Conservation (phyloP, 1,284 basidiomycete species). For the Rhodotorula sp. region DNA sequence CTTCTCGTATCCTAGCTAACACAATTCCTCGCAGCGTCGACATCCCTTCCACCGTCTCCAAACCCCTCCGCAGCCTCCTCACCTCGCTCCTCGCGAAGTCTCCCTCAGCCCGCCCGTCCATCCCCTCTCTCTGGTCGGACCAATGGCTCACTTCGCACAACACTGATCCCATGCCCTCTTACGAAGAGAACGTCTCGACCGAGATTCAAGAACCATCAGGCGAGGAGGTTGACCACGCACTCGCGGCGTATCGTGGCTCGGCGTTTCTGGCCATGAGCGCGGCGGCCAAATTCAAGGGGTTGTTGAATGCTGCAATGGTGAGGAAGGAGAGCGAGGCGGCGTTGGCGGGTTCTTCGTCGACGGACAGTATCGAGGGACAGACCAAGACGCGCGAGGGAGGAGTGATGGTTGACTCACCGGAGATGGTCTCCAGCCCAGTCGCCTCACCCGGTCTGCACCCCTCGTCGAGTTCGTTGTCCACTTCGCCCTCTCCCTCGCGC, state of each 20-base stretch:
- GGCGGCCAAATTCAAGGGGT: conserved; percentile 33
- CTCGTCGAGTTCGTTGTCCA: not conserved
- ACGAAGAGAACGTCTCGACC: conserved; percentile 50
- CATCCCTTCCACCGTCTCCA: conserved; percentile 18
- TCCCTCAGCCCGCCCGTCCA: conserved; percentile 47
- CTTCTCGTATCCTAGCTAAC: not conserved
- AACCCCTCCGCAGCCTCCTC: conserved; percentile 46
- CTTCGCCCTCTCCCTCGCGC: not conserved
- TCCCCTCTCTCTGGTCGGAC: conserved; percentile 50
- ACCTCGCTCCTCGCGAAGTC: conserved; percentile 50
- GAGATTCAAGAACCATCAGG: conserved; percentile 51
- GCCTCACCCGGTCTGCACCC: conserved; percentile 3
- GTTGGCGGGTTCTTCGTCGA: not conserved
- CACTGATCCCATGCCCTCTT: conserved; percentile 48
- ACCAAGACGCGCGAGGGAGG: not conserved
- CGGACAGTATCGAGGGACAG: not conserved
- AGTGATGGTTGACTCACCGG: conserved; percentile 17
- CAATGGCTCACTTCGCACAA: conserved; percentile 51
- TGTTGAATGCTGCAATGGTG: conserved; percentile 5
- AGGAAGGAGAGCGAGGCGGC: conserved; percentile 7
- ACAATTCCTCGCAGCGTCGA: not conserved
- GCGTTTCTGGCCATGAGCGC: conserved; percentile 25
- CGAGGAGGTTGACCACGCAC: conserved; percentile 50
- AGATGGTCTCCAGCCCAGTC: conserved; percentile 5
- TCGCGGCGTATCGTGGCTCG: conserved; percentile 44